Base-by-base conservation (phyloP, 345 rosid species). In the Salix viminalis region DNA sequence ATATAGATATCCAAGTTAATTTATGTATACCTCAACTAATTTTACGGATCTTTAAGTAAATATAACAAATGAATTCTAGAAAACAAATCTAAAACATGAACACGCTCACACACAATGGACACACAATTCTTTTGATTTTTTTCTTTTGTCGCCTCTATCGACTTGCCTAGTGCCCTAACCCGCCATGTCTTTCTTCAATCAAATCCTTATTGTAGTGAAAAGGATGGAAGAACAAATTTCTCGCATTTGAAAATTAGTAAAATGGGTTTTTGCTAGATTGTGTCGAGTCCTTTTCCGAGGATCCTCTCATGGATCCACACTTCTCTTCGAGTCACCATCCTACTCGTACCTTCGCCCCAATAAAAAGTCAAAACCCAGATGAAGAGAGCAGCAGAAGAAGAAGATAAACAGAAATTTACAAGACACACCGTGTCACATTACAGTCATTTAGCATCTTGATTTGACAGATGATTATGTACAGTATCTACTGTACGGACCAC, bases 271-370 rank as follows among this genome's bases (percentile, higher is more conserved):
- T 71, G 72, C 58, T 60, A 60, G 42, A 34, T 78, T 23, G 68
- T 82, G 94, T 89, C 85, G 83, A 80, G 83, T 91, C 90, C 56
- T 86, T 89, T 81, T 92, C 90, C 7, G 76, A 86, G 90, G 81
- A 87, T 91, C 88, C 85, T 60, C 79, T 71, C 32, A 48, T 84
- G 79, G 92, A 90, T 90, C 84, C 83, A 86, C 86, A 65, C 83
- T 83, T 83, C 84, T 67, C 85, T 83, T 83, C 83, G 83, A 77
- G 90, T 90, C 90, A 19, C 87, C 58, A 76, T 90, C 89, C 56
- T 58, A 46, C 76, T 69, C 68, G 37, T 34, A 73, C 36, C 89
- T 87, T 87, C 87, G 77, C 32, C 75, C 64, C 84, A 71, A 52
- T 0, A 8, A 9, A 74, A 76, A 34, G 83, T 75, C 79, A 82